A percentile compares a stretch with the other conserved stretches of the same genome.
These are phyloP conservation scores for Starmera dryadoides DNA, from an alignment of 805 yeast species.

Conservation along the genomic window DNA sequence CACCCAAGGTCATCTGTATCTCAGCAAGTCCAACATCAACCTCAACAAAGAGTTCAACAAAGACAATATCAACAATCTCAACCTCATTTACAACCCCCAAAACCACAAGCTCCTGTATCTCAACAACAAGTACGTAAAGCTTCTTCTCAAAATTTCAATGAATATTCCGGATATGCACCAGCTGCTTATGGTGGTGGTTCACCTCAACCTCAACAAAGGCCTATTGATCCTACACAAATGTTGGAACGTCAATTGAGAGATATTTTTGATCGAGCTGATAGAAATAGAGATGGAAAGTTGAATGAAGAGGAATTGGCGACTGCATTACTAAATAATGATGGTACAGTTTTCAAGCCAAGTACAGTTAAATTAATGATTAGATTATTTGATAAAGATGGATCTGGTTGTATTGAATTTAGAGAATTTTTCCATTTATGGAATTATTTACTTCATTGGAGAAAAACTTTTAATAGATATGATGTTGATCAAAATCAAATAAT, in stretches of 20 bases:
- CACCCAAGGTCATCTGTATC: neutral
- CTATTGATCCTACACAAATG: conserved; percentile 9
- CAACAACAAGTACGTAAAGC: neutral
- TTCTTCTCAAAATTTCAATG: neutral
- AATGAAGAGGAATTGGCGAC: conserved; percentile 49
- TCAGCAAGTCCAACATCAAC: conserved; percentile 1
- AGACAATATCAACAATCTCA: no score
- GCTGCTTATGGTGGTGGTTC: neutral
- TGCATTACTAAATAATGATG: conserved; percentile 58
- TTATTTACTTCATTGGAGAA: conserved; percentile 59
- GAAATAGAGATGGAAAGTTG: conserved; percentile 45
- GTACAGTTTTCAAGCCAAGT: conserved; percentile 50
- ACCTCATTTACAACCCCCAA: neutral
- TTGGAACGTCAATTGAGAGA: conserved; percentile 40
- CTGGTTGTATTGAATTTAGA: conserved; percentile 39
- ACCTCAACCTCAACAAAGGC: neutral
- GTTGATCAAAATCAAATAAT: conserved; percentile 50
- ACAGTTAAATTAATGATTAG: conserved; percentile 58
- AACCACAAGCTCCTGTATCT: no score
- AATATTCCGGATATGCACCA: conserved; percentile 2
- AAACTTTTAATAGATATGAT: conserved; percentile 55
- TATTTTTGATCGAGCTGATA: conserved; percentile 49
- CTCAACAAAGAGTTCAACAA: neutral
- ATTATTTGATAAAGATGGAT: conserved; percentile 47
- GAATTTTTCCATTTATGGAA: conserved; percentile 68